phyloP scores from a whole-genome alignment of 257 asterid species.

The Solanum bulbocastanum region DNA sequence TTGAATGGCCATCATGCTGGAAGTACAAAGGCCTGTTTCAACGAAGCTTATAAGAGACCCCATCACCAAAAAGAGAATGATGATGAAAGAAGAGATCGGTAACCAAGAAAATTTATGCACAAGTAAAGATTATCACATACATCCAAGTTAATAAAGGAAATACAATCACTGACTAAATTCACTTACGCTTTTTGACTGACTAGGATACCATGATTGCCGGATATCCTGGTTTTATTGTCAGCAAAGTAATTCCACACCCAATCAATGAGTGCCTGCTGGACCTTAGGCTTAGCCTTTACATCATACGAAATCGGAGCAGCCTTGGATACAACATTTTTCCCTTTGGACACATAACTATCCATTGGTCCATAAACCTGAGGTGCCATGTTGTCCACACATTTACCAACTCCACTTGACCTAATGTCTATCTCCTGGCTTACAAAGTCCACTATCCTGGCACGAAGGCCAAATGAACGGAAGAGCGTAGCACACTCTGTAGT shows the following conservation, averaged over 20 bases:
- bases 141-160: not conserved
- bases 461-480: slow-evolving; percentile 77
- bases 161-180: not conserved
- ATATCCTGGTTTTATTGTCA: slow-evolving; percentile 20
- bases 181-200: slow-evolving; percentile 74
- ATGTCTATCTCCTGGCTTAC: slow-evolving; percentile 24
- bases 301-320: slow-evolving; percentile 10
- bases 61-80: not conserved
- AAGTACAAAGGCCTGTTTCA: slow-evolving; percentile 77
- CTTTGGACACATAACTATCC: slow-evolving; percentile 51
- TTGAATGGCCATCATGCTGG: slow-evolving; percentile 91
- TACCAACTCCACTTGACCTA: not conserved
- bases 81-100: not conserved
- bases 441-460: slow-evolving; percentile 77
- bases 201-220: slow-evolving; percentile 37
- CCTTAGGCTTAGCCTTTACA: slow-evolving; percentile 26
- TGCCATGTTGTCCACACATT: slow-evolving; percentile 17
- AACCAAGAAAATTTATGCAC: not conserved
- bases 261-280: slow-evolving; percentile 49
- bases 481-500: slow-evolving; percentile 91
- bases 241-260: slow-evolving; percentile 92
- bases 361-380: slow-evolving; percentile 63
- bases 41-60: slow-evolving; percentile 1
- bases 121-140: not conserved
- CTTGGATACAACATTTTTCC: slow-evolving; percentile 22